Conservation (phyloP, 345 rosid species). For the Eucalyptus tenuipes region DNA sequence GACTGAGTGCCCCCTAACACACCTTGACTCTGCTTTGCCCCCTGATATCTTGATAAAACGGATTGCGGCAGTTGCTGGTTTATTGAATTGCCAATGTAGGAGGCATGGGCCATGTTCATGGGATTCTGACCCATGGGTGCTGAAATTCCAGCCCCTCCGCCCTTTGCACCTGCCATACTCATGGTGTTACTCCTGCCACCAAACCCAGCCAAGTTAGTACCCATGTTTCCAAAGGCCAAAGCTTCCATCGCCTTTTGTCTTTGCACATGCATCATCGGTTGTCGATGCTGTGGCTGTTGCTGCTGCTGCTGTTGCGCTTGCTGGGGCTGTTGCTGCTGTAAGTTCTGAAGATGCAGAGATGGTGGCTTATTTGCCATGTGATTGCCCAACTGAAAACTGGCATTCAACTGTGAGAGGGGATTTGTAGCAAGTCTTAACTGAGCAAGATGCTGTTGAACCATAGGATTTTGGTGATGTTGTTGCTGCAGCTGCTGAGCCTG, state of each 20-base stretch:
- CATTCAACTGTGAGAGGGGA: slow-evolving; percentile 44
- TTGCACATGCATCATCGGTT: not conserved
- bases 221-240: slow-evolving; percentile 61
- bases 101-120: slow-evolving; percentile 39
- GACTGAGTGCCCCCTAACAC: slow-evolving; percentile 51
- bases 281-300: slow-evolving; percentile 17
- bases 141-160: slow-evolving; percentile 62
- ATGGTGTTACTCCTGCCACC: slow-evolving; percentile 25
- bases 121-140: slow-evolving; percentile 76
- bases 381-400: slow-evolving; percentile 59
- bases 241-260: slow-evolving; percentile 19
- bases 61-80: slow-evolving; percentile 43
- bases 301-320: slow-evolving; percentile 31
- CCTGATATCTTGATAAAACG: slow-evolving; percentile 17
- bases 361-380: slow-evolving; percentile 65
- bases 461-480: slow-evolving; percentile 39
- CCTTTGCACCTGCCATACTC: slow-evolving; percentile 59
- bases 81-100: slow-evolving; percentile 33
- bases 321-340: slow-evolving; percentile 46
- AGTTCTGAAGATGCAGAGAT: slow-evolving; percentile 55
- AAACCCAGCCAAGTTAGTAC: slow-evolving; percentile 41
- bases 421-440: slow-evolving; percentile 63
- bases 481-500: slow-evolving; percentile 29
- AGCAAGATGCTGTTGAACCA: slow-evolving; percentile 58
- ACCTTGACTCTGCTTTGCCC: slow-evolving; percentile 4